Conservation (phyloP, 768 basidiomycete genomes). For the Trametes punicea region DNA sequence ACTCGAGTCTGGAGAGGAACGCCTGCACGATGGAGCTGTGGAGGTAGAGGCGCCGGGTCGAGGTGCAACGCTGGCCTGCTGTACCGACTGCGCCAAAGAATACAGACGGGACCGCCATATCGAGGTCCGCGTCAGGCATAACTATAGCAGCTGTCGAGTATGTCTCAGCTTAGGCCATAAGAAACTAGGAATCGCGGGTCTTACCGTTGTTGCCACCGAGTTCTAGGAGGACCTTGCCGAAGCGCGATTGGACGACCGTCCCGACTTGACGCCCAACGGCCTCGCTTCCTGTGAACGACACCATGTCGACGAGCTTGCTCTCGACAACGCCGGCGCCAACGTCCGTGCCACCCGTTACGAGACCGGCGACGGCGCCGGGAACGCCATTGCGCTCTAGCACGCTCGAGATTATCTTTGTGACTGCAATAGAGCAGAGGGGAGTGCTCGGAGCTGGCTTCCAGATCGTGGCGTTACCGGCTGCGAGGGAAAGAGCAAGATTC, state of each 20-base stretch:
- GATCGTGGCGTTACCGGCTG: constrained; percentile 88
- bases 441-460: constrained; percentile 96
- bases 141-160: constrained; percentile 71
- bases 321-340: constrained; percentile 77
- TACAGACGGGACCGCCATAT: constrained; percentile 83
- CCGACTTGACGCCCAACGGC: constrained; percentile 83
- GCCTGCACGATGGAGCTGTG: constrained; percentile 74
- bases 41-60: constrained; percentile 86
- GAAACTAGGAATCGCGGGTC: neutral
- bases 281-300: constrained; percentile 96
- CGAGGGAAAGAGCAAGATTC: constrained; percentile 87
- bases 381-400: constrained; percentile 82
- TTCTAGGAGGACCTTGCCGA: constrained; percentile 88
- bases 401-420: constrained; percentile 76
- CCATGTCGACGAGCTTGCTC: constrained; percentile 73
- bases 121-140: constrained; percentile 90
- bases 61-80: constrained; percentile 76
- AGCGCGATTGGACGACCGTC: constrained; percentile 79
- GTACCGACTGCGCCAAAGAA: constrained; percentile 94
- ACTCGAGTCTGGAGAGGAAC: constrained; percentile 73
- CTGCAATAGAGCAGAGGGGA: constrained; percentile 85
- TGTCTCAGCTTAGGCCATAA: neutral
- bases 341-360: constrained; percentile 81
- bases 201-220: constrained; percentile 94
- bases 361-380: constrained; percentile 78